Conservation (phyloP, 306 rosid genomes). For the Gastrolobium villosum region DNA sequence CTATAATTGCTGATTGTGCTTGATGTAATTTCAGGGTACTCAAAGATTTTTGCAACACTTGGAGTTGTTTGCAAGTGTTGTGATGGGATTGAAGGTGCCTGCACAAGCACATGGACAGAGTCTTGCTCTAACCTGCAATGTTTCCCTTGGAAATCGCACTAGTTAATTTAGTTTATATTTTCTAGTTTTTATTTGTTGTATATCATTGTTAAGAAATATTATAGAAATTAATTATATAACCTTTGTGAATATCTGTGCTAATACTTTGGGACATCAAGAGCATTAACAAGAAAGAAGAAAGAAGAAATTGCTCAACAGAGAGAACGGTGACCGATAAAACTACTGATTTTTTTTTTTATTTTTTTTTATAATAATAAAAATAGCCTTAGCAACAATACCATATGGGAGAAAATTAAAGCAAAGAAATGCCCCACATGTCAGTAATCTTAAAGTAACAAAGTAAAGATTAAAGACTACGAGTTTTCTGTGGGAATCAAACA, state of each 20-base stretch:
- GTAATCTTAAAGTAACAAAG: too few species aligned
- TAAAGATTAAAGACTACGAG: too few species aligned
- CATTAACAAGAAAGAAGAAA: too few species aligned
- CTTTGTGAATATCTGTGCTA: slow-evolving; percentile 24
- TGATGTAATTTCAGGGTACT: slow-evolving; percentile 36
- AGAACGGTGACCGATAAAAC: too few species aligned
- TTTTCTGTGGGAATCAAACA: too few species aligned
- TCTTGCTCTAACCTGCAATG: slow-evolving; percentile 63
- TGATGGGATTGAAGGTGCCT: slow-evolving; percentile 60
- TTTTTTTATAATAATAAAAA: too few species aligned
- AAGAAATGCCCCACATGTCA: too few species aligned
- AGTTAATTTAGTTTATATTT: not conserved
- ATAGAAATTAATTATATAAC: not conserved
- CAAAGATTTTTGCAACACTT: slow-evolving; percentile 46
- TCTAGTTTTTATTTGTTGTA: not conserved
- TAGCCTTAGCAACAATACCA: too few species aligned
- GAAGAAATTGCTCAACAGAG: too few species aligned
- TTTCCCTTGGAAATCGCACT: slow-evolving; percentile 61
- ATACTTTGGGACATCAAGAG: slow-evolving; percentile 7
- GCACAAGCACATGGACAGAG: slow-evolving; percentile 58
- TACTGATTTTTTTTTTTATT: too few species aligned
- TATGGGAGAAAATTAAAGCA: too few species aligned
- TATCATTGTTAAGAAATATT: not conserved
- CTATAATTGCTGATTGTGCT: slow-evolving; percentile 13
- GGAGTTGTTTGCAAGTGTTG: slow-evolving; percentile 72